Percentiles rank a stretch among this genome's conserved stretches.
phyloP scores from a whole-genome alignment of 345 rosid species.

The Salix udensis region DNA sequence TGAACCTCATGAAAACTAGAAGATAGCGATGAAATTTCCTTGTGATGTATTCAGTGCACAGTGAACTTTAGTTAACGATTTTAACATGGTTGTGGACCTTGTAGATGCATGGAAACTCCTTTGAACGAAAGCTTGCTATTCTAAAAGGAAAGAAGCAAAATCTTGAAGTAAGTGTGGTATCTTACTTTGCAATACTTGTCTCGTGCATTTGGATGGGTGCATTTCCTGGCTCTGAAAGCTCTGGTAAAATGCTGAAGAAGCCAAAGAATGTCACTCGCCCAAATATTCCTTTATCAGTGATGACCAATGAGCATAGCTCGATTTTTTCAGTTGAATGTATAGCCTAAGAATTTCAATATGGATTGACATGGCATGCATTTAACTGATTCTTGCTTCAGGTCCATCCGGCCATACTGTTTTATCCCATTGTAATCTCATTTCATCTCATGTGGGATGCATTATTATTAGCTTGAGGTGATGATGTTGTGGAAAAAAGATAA shows the following conservation, averaged over 20 bases:
- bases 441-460: not conserved
- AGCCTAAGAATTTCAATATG: not conserved
- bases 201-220: not conserved
- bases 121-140: slow-evolving; percentile 76
- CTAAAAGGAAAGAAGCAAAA: slow-evolving; percentile 49
- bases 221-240: not conserved
- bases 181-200: not conserved
- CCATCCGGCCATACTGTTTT: not conserved
- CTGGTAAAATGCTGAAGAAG: not conserved
- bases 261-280: not conserved
- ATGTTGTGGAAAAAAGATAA: not conserved
- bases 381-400: not conserved
- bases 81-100: slow-evolving; percentile 14
- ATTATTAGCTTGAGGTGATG: not conserved
- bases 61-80: slow-evolving; percentile 2
- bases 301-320: not conserved
- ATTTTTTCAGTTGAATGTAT: not conserved
- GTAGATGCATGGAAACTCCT: slow-evolving; percentile 85
- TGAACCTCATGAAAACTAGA: too few species aligned
- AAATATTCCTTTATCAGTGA: not conserved
- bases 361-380: not conserved
- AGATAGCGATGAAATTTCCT: not conserved
- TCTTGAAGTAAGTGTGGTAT: slow-evolving; percentile 41
- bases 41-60: not conserved
- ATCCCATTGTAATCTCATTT: not conserved